Evolutionary conservation across 768 basidiomycete genomes (phyloP).

Genomic region (Pulveroboletus sp.): DNA sequence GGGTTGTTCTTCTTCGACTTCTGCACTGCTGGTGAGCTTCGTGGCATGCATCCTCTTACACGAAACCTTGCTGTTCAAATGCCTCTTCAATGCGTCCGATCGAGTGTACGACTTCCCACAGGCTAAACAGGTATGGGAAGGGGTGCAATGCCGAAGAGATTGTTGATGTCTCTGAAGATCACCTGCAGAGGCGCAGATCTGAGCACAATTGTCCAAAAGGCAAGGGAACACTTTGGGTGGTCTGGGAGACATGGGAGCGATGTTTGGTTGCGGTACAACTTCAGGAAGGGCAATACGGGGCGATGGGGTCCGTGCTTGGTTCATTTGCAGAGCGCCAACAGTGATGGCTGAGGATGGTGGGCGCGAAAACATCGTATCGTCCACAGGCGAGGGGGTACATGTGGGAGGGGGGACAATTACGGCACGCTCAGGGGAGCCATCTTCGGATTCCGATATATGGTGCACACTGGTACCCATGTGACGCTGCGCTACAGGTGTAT

Average conservation of each 20-base stretch:
- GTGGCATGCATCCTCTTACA: conserved; percentile 25
- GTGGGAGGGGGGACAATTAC: not conserved
- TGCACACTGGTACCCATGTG: not conserved
- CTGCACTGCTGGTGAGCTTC: conserved; percentile 5
- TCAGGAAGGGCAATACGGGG: conserved; percentile 7
- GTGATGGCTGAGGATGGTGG: conserved; percentile 4
- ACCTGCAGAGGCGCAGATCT: conserved; percentile 26
- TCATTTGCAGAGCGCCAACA: conserved; percentile 9
- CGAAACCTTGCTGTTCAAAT: conserved; percentile 24
- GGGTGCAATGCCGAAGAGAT: conserved; percentile 26
- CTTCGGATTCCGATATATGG: not conserved
- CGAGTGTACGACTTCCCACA: conserved; percentile 29
- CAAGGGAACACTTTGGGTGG: conserved; percentile 22
- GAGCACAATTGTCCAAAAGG: conserved; percentile 19
- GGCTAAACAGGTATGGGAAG: conserved; percentile 20
- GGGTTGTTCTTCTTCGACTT: conserved; percentile 7
- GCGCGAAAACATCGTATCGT: not conserved
- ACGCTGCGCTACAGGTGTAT: conserved; percentile 7
- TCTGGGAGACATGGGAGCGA: not conserved
- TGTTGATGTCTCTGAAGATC: conserved; percentile 28
- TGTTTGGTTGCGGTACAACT: not conserved
- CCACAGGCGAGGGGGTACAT: not conserved
- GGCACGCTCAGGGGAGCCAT: not conserved
- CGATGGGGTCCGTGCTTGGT: conserved; percentile 13
- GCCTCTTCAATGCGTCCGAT: conserved; percentile 31